Conservation (phyloP, 108 stramenopile species). For the Nannochloropsis oceanica region DNA sequence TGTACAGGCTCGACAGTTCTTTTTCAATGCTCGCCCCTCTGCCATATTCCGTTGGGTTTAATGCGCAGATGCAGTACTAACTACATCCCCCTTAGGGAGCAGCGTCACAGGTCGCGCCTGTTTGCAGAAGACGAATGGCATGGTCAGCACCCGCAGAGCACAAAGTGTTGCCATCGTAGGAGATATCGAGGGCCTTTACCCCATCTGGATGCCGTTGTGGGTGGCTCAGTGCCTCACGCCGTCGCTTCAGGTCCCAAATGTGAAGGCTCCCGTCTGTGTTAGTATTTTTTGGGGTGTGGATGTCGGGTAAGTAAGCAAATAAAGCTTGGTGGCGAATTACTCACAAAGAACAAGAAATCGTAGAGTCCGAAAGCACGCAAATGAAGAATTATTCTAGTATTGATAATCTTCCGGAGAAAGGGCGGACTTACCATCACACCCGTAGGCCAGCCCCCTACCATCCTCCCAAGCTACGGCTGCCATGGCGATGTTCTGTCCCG, state of each 20-base stretch:
- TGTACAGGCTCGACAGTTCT: too few relatives aligned
- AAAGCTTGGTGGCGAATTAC: neutral
- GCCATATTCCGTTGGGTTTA: too few relatives aligned
- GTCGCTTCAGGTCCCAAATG: neutral
- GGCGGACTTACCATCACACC: neutral
- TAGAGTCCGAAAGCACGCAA: neutral
- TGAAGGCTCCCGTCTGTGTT: neutral
- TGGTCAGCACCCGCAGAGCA: neutral
- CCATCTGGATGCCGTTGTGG: neutral
- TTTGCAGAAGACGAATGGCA: neutral
- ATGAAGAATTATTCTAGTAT: neutral
- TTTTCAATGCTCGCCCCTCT: too few relatives aligned
- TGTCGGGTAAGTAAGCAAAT: too few relatives aligned
- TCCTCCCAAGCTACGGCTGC: neutral
- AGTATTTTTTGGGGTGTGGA: too few relatives aligned
- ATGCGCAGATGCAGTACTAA: too few relatives aligned
- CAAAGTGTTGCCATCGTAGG: neutral
- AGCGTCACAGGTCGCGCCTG: neutral
- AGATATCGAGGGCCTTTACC: neutral
- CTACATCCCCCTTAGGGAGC: neutral
- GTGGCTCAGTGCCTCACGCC: neutral
- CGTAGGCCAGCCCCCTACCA: neutral
- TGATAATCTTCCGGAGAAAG: neutral
- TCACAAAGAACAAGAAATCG: neutral
- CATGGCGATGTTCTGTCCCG: neutral